phyloP scores from a whole-genome alignment of 2,329 filamentous ascomycete genomes.

The Leptodontidium sp. region DNA sequence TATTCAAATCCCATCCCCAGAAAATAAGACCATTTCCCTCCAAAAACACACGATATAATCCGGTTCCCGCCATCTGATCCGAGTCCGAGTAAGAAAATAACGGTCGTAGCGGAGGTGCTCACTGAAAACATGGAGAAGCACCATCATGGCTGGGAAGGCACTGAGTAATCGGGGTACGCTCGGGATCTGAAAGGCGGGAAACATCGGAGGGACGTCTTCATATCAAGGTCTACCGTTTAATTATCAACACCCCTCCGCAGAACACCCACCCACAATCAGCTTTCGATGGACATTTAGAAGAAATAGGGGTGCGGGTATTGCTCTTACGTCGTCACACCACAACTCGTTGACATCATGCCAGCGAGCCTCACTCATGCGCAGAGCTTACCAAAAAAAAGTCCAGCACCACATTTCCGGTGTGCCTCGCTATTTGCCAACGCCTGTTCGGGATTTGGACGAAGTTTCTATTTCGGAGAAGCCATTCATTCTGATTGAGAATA shows the following conservation, averaged over 20 bases:
- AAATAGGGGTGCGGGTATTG: background rate
- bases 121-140: background rate
- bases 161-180: slow-evolving; percentile 27
- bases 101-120: slow-evolving; percentile 2
- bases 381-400: slow-evolving; percentile 27
- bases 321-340: slow-evolving; percentile 23
- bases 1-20: slow-evolving; percentile 6
- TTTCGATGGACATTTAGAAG: background rate
- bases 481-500: background rate
- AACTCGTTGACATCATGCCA: slow-evolving; percentile 31
- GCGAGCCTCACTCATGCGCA: slow-evolving; percentile 19
- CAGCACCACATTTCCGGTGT: slow-evolving; percentile 19
- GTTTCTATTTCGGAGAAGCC: background rate
- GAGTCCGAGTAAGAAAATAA: background rate
- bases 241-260: background rate
- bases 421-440: background rate
- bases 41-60: slow-evolving; percentile 9
- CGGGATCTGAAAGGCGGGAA: slow-evolving; percentile 23
- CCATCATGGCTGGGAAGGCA: background rate
- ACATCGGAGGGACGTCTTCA: background rate
- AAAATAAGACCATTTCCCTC: slow-evolving; percentile 14
- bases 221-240: background rate
- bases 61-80: slow-evolving; percentile 12
- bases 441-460: slow-evolving; percentile 23
- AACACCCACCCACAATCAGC: too few species aligned